phyloP scores from a whole-genome alignment of 1,284 basidiomycete genomes.

The Ceratobasidium sp. region DNA sequence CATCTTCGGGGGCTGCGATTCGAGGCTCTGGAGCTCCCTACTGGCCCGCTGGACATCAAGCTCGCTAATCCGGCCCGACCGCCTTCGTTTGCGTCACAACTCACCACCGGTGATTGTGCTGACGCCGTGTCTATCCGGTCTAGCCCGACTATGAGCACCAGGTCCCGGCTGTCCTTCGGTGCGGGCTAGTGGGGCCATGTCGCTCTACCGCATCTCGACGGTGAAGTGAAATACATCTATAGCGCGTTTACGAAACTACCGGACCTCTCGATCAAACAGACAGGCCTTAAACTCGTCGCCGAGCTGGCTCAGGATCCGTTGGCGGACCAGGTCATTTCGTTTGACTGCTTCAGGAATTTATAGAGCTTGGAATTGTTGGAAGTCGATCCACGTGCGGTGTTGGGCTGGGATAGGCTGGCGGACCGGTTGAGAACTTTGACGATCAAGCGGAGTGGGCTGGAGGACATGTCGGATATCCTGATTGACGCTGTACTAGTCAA shows the following conservation, averaged over 20 bases:
- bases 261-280: constrained; percentile 73
- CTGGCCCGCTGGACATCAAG: constrained; percentile 85
- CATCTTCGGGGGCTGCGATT: constrained; percentile 67
- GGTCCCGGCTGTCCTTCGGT: constrained; percentile 80
- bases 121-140: constrained; percentile 83
- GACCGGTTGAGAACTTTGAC: constrained; percentile 79
- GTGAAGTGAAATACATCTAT: constrained; percentile 86
- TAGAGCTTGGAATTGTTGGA: constrained; percentile 79
- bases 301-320: constrained; percentile 81
- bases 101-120: constrained; percentile 69
- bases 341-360: constrained; percentile 87
- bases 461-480: constrained; percentile 86
- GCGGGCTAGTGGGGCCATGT: constrained; percentile 75
- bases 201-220: constrained; percentile 71
- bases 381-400: constrained; percentile 83
- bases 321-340: constrained; percentile 79
- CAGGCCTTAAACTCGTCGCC: constrained; percentile 72
- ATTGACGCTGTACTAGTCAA: constrained; percentile 80
- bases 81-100: constrained; percentile 77
- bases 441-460: constrained; percentile 81
- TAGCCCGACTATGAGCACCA: constrained; percentile 80
- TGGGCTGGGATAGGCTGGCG: constrained; percentile 86
- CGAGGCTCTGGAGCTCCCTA: constrained; percentile 78
- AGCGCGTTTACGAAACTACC: constrained; percentile 90
- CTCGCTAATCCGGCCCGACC: constrained; percentile 78